Percentiles rank a stretch among this genome's conserved stretches.
These are phyloP conservation scores for Prunus mira DNA, from an alignment of 306 rosid species.

Conservation along the genomic window DNA sequence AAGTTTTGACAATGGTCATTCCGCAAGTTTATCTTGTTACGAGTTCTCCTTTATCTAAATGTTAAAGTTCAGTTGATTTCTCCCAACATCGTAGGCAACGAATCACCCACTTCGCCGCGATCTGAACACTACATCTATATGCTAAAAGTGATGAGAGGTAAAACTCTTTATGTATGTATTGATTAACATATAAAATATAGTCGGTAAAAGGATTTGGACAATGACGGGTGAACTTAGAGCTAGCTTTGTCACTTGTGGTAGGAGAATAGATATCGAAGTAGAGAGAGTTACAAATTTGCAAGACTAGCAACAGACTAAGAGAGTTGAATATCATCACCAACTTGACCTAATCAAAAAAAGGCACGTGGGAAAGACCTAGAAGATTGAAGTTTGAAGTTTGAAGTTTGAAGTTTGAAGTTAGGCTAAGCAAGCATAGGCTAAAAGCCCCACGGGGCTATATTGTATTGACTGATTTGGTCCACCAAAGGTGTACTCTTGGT, in stretches of 20 bases:
- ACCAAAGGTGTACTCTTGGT: not conserved
- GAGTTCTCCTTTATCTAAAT: too few species aligned
- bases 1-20: too few species aligned
- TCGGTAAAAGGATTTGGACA: too few species aligned
- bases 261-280: not conserved
- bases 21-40: too few species aligned
- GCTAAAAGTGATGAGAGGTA: too few species aligned
- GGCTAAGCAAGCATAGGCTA: too few species aligned
- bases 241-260: not conserved
- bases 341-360: not conserved
- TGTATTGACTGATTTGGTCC: not conserved
- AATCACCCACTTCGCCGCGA: fast-evolving
- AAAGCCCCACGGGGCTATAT: not conserved
- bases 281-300: not conserved
- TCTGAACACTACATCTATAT: too few species aligned
- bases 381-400: not conserved
- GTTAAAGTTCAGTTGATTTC: too few species aligned
- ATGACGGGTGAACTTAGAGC: not conserved
- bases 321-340: not conserved
- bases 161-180: too few species aligned
- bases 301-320: not conserved
- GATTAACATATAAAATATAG: too few species aligned
- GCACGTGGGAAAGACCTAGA: not conserved
- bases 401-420: not conserved
- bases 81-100: too few species aligned